Base-by-base conservation (phyloP, 352 stramenopile genomes). In the Phytophthora ramorum region DNA sequence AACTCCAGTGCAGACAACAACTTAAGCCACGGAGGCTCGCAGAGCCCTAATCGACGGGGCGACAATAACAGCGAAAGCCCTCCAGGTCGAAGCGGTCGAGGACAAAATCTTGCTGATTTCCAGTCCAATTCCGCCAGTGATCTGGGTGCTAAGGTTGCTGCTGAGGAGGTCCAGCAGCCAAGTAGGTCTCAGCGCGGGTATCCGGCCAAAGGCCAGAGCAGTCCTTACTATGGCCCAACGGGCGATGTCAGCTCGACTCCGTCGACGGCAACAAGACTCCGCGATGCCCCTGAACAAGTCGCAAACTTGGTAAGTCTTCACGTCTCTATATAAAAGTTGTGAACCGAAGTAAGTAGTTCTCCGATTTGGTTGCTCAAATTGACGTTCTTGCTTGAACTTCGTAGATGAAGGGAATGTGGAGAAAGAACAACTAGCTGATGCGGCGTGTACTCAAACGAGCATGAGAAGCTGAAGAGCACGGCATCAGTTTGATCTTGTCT, bases 361-460 rank as follows among this genome's bases (percentile, higher is more conserved):
- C 9, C 3, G 13, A 34, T 9, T 62, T 60, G 22, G 58, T 56
- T 40, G 54, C 30, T 47, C 35, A 51, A 56, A 64, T 10, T 17
- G 4, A 4, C 7, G 7, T 20, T 17, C 20, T 14, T 48, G 32
- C 30, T 35, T 49, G 2, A 54, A 35, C 10, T 4, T 52, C 51
- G 14, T 38, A 93, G 85, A 87, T 91, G 75, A 93, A 93, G 68
- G 84, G 84, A 51, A 87, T 93, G 71, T 91, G 85, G 85, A 75
- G 66, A 22, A 91, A 90, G 64, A 91, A 90, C 62, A 93, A 91
- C 73, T 92, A 87, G 81, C 61, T 65, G 65, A 14, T 59, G 30
- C 45, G 20, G 26, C 9, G 43, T 22, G 16, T 40, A 10, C 40
- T 38, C 52, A 53, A 37, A 41, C 34, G 37, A 55, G 43, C 47